Base-by-base conservation (phyloP, 257 asterid species). In the Catharanthus roseus region DNA sequence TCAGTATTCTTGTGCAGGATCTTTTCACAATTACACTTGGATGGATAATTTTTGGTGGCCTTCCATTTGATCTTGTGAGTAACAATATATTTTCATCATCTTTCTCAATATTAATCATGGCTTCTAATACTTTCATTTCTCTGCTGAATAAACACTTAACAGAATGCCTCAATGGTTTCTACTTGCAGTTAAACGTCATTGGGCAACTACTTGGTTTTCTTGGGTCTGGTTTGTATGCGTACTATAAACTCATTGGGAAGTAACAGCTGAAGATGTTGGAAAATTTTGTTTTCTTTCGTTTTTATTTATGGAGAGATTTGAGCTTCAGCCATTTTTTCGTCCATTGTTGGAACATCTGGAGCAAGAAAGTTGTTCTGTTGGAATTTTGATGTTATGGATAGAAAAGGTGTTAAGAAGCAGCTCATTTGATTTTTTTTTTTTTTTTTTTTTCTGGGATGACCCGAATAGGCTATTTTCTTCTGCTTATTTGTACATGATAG, bases 21-120 rank as follows among this genome's bases (percentile, higher is more conserved):
- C 74, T 90, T 45, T 89, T 93, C 83, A 93, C 98, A n/a, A 84
- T 93, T 67, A 2, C 82, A 6, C 84, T 93, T 12, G 98, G 98
- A 65, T 93, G 97, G 98, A 63, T 82, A 49, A 69, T 90, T 51
- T 93, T 93, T 65, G 98, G 98, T 12, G 96, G 98, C 64, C 95
- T 90, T 80, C 96, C 97, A 34, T 90, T 89, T 67, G 98, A 93
- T 80, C 10, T 84, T 39, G 98, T 93, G 81, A 86, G 96, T 82
- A 50, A 36, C 29, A 74, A 13, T 73, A 61, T 44, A 33, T 67
- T 38, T 66, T 67, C 23, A 63, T 66, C 5, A 6, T 70, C 69
- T 47, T 51, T 28, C 31, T 67, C 36, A 31, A 72, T 61, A 39
- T 42, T 28, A 42, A 26, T 4, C 47, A 1, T 21, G 36, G 6